Percentiles rank a stretch among this genome's conserved stretches.
Conservation (phyloP, 2,329 filamentous ascomycete genomes). For the Dendryphion nanum region DNA sequence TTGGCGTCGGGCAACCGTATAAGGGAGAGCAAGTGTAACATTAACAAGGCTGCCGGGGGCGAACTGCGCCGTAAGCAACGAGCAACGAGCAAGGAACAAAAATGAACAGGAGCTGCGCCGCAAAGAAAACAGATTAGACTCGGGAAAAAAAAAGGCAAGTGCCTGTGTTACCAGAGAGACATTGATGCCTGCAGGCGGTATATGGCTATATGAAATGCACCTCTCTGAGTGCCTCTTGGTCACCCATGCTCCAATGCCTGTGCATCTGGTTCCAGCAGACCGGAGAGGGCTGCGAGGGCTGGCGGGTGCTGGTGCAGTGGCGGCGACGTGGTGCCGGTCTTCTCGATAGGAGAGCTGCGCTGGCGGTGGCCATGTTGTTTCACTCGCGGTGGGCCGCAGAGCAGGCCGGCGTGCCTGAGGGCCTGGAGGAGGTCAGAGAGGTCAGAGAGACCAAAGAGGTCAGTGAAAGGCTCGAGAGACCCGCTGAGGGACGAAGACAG, state of each 20-base stretch:
- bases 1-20: background rate
- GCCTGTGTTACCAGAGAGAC: slow-evolving; percentile 21
- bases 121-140: background rate
- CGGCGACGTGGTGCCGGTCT: slow-evolving; percentile 15
- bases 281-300: slow-evolving; percentile 2
- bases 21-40: slow-evolving; percentile 1
- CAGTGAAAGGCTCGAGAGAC: no score
- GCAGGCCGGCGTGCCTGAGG: background rate
- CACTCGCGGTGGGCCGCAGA: background rate
- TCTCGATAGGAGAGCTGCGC: slow-evolving; percentile 15
- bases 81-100: slow-evolving; percentile 1
- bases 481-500: background rate
- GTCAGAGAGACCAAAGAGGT: no score
- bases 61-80: background rate
- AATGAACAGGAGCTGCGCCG: background rate
- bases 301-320: slow-evolving; percentile 9
- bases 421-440: background rate
- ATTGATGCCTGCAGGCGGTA: slow-evolving; percentile 28
- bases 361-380: slow-evolving; percentile 3
- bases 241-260: slow-evolving; percentile 2
- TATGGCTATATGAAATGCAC: slow-evolving; percentile 27
- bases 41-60: background rate
- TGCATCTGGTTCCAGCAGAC: slow-evolving; percentile 6
- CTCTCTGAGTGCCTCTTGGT: background rate
- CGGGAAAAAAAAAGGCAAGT: slow-evolving; percentile 19